phyloP scores from a whole-genome alignment of 352 stramenopile genomes.

The Blastocystis hominis region DNA sequence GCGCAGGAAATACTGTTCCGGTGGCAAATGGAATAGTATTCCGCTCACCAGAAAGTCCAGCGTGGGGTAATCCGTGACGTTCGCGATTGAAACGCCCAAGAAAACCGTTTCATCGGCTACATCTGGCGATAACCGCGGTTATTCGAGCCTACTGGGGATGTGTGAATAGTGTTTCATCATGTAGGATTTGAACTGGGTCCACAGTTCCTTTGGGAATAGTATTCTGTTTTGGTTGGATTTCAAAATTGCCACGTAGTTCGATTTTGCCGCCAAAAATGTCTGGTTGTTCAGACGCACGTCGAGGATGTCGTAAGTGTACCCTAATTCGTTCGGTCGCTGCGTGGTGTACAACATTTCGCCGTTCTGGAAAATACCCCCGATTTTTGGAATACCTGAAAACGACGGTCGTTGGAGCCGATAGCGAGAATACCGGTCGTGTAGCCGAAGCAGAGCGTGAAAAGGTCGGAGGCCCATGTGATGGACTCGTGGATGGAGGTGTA shows the following conservation, averaged over 20 bases:
- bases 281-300: background rate
- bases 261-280: background rate
- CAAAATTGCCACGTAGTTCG: background rate
- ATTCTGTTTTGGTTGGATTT: background rate
- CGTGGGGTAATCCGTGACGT: background rate
- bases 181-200: background rate
- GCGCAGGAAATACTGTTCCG: slow-evolving; percentile 24
- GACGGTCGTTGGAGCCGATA: background rate
- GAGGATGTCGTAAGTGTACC: slow-evolving; percentile 22
- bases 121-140: background rate
- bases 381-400: background rate
- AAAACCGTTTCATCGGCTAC: slow-evolving; percentile 19
- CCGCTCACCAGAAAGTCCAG: slow-evolving; percentile 2
- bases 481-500: slow-evolving; percentile 22
- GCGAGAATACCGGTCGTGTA: background rate
- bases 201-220: background rate
- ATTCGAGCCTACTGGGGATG: background rate
- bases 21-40: slow-evolving; percentile 24
- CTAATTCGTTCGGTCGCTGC: slow-evolving; percentile 1
- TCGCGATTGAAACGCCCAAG: background rate
- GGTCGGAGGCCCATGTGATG: background rate
- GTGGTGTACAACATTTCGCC: background rate
- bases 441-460: slow-evolving; percentile 42
- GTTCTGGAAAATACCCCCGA: background rate
- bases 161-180: slow-evolving; percentile 22